These are phyloP conservation scores for Tritrichomonas foetus DNA, from an alignment of 208 protist genomes.

Conservation along the genomic window DNA sequence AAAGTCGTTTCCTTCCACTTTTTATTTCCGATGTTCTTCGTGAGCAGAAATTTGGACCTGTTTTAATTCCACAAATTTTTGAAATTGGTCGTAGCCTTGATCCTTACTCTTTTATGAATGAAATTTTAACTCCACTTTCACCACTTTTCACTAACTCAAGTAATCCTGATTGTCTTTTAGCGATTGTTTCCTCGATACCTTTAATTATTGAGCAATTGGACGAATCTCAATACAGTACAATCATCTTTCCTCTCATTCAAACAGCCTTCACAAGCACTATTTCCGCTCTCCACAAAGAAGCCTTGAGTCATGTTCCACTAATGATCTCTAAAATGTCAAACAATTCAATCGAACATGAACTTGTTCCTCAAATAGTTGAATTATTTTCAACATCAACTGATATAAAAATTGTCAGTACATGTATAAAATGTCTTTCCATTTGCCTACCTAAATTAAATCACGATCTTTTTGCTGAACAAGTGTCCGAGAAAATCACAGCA, in stretches of 20 bases:
- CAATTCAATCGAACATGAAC: not conserved
- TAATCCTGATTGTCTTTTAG: not conserved
- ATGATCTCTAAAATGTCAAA: not conserved
- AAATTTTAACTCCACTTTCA: not conserved
- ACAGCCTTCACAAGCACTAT: not conserved
- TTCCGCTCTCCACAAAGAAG: not conserved
- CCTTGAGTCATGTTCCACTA: not conserved
- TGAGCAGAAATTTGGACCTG: not conserved
- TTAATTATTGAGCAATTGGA: not conserved
- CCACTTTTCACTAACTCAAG: not conserved
- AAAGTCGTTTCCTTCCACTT: not conserved
- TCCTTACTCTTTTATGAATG: not conserved
- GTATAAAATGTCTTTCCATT: not conserved
- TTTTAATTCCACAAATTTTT: not conserved
- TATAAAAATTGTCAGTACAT: not conserved
- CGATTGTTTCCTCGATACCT: not conserved
- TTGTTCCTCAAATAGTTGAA: not conserved
- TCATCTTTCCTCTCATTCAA: not conserved
- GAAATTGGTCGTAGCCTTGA: not conserved
- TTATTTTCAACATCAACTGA: not conserved
- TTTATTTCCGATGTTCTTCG: not conserved
- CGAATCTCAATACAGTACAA: not conserved
- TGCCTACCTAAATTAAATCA: not conserved
- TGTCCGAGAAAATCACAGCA: not conserved
- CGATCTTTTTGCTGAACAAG: not conserved